phyloP scores from a whole-genome alignment of 2,329 filamentous ascomycete genomes.

The Colletotrichum sp. region DNA sequence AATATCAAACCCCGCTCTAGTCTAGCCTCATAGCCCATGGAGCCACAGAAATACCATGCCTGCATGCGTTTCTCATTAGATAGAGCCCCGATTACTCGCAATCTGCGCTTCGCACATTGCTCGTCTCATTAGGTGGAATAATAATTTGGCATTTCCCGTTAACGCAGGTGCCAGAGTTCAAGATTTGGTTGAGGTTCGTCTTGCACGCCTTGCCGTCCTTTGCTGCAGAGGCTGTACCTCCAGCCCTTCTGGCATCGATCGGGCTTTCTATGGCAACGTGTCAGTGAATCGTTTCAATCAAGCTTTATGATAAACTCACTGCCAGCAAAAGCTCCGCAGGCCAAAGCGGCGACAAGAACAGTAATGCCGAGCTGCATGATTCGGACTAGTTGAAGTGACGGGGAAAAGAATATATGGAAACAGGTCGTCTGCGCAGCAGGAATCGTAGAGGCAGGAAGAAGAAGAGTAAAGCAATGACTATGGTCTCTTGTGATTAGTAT shows the following conservation, averaged over 20 bases:
- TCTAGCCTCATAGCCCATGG: not conserved
- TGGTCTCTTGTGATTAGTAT: not conserved
- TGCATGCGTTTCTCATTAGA: not conserved
- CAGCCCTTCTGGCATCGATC: not conserved
- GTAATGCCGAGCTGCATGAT: not conserved
- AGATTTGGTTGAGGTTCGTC: not conserved
- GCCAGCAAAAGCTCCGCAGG: not conserved
- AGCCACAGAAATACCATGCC: not conserved
- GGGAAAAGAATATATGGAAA: not conserved
- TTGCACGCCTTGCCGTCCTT: not conserved
- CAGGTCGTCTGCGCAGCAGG: not conserved
- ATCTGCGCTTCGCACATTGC: not conserved
- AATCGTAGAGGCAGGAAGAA: accelerated
- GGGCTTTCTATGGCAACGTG: not conserved
- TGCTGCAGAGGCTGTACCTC: not conserved
- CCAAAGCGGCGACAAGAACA: not conserved
- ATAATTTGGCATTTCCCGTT: not conserved
- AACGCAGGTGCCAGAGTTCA: not conserved
- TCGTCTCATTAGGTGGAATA: not conserved
- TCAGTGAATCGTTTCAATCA: not conserved
- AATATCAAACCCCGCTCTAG: accelerated
- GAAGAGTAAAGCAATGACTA: accelerated
- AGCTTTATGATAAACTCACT: accelerated
- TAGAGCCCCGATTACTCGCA: not conserved
- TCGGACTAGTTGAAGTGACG: not conserved